Base-by-base conservation (phyloP, 1,139 yeast species). In the Debaryomycetaceae sp. region DNA sequence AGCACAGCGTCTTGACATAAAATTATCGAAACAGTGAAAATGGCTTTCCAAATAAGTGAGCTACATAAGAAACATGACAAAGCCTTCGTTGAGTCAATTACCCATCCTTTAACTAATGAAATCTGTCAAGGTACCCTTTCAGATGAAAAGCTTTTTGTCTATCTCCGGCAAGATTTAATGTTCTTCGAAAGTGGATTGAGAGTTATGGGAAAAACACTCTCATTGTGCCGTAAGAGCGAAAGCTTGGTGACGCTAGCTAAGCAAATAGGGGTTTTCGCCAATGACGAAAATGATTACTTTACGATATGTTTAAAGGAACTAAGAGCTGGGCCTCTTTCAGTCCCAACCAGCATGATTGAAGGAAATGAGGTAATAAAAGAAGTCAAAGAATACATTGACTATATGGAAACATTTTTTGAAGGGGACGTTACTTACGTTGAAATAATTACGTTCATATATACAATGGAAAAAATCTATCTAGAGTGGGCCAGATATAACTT, bases 381-480 rank as follows among this genome's bases (percentile, higher is more conserved):
- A 5, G 79, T 75, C 1, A 51, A 59, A n/a, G 41, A 50, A 13
- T 77, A 77, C 42, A 52, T 73, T 22, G 57, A 61, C 1, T 64
- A 57, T 33, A 51, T 76, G 44, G 52, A 55, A 3, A 51, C 61
- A 15, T 52, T 71, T 37, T 55, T 63, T 2, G 40, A 45, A 14
- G 58, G 62, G 8, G 47, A 58, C 17, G 43, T 46, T 1, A 61
- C 73, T 0, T 78, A 77, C 45, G 58, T 65, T 3, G 72, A 74
- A 45, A 38, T 74, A n/a, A 60, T 76, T 29, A 74, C 80, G 1
- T 64, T 65, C 33, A 48, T 67, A 39, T 76, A 67, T 52, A 63
- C 67, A 13, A 73, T 76, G 72, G 83, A 78, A 46, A 65, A 67
- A 37, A 73, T 74, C 2, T 78, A 78, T 45, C 61, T 74, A 34